Base-by-base conservation (phyloP, 2,329 filamentous ascomycete genomes). In the Pseudopithomyces chartarum region DNA sequence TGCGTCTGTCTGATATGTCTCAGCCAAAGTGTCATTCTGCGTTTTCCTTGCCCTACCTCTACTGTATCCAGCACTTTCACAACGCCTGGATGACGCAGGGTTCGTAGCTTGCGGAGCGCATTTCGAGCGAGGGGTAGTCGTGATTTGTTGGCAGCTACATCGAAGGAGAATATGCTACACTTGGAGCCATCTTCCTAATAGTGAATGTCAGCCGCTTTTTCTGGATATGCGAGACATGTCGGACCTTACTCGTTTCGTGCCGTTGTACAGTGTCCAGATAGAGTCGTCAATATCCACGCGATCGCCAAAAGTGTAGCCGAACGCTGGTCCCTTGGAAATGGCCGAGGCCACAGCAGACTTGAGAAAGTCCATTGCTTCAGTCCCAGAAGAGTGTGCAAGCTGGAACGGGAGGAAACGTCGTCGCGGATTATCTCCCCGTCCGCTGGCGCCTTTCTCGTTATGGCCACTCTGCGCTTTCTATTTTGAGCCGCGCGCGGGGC, bases 131-230 rank as follows among this genome's bases (percentile, higher is more conserved):
- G 85, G 39, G 93, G 90, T 20, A 97, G 79, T 54, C 89, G 87
- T 42, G 90, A 88, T 74, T 88, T 91, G 75, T 96, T 94, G 56
- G 90, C 82, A 57, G 84, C 84, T 54, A 96, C 85, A 74, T 99
- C 94, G 81, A 99, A 99, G 65, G 92, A 91, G 79, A 99, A 97
- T 64, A 99, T 93, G 79, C 92, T 97, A 79, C 95, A 99, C 68
- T 91, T 88, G 3, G 92, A 96, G 33, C 91, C 88, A 75, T 98
- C 94, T 79, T 98, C 93, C 92, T 97, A 66, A 52, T 53, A 63
- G 11, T 33, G 3, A 11, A 17, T 6, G 62, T 73, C 68, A 76
- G 71, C 57, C 54, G 22, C 10, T 19, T 33, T 5, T 4, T 19
- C 29, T 15, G 34, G 11, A 36, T 22, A 22, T 42, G 39, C 2